phyloP scores from a whole-genome alignment of 208 protist species.

The Naegleria gruberi region DNA sequence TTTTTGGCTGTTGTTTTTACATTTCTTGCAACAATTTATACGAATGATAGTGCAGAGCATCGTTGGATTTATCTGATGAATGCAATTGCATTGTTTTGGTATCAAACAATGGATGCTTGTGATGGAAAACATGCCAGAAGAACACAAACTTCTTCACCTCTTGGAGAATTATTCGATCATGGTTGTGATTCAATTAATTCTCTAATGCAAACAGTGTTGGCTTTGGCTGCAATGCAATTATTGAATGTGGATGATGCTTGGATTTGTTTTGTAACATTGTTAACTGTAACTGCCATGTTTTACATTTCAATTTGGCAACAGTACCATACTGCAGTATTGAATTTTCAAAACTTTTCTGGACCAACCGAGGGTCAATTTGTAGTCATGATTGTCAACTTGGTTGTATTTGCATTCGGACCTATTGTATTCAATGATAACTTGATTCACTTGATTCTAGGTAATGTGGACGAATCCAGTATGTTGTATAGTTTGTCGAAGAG shows the following conservation, averaged over 20 bases:
- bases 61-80: conserved; percentile 71
- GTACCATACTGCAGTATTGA: neutral
- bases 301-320: conserved; percentile 10
- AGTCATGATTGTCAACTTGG: neutral
- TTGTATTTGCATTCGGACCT: neutral
- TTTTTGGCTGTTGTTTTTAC: neutral
- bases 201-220: neutral
- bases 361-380: conserved; percentile 2
- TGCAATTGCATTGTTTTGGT: conserved; percentile 57
- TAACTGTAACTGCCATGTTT: neutral
- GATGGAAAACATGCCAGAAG: conserved; percentile 88
- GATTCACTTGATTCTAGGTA: neutral
- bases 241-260: neutral
- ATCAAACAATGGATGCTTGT: conserved; percentile 86
- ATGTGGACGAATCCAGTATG: neutral
- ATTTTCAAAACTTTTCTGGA: neutral
- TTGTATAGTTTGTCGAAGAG: neutral
- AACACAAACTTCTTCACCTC: conserved; percentile 69
- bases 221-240: neutral
- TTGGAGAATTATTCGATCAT: conserved; percentile 91
- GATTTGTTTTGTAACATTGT: neutral
- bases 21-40: neutral
- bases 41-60: conserved; percentile 29
- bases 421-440: neutral
- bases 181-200: conserved; percentile 63